These are phyloP conservation scores for Pelagophyceae sp. DNA, from an alignment of 352 stramenopile genomes.

Conservation along the genomic window DNA sequence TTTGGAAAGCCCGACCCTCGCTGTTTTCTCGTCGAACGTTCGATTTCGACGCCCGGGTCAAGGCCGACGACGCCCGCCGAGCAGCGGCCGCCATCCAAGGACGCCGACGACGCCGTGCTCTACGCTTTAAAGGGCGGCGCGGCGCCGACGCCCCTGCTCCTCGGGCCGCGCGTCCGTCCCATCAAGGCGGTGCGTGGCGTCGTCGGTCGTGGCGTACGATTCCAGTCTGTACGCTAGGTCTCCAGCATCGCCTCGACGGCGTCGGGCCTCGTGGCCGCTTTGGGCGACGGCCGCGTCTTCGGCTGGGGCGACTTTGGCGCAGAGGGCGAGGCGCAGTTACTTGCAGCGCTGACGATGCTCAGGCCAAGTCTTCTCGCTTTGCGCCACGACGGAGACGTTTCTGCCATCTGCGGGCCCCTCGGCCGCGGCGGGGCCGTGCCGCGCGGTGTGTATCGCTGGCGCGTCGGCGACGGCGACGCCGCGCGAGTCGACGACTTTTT, in stretches of 20 bases:
- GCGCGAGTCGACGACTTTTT: background rate
- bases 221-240: too few species aligned
- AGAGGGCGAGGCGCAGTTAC: background rate
- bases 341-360: background rate
- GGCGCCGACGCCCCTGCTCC: background rate
- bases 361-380: background rate
- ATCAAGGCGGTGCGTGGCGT: background rate
- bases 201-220: too few species aligned
- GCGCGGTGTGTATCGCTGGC: background rate
- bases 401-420: too few species aligned
- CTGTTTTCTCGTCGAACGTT: too few species aligned
- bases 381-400: background rate
- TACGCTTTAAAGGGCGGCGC: background rate
- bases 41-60: background rate
- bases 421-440: too few species aligned
- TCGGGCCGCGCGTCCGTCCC: background rate
- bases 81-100: too few species aligned
- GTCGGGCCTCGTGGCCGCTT: background rate
- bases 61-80: background rate
- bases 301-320: background rate
- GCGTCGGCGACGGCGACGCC: too few species aligned
- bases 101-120: background rate
- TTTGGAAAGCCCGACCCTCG: too few species aligned
- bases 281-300: background rate
- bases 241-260: background rate